Base-by-base conservation (phyloP, 257 asterid genomes). In the Avicennia marina region DNA sequence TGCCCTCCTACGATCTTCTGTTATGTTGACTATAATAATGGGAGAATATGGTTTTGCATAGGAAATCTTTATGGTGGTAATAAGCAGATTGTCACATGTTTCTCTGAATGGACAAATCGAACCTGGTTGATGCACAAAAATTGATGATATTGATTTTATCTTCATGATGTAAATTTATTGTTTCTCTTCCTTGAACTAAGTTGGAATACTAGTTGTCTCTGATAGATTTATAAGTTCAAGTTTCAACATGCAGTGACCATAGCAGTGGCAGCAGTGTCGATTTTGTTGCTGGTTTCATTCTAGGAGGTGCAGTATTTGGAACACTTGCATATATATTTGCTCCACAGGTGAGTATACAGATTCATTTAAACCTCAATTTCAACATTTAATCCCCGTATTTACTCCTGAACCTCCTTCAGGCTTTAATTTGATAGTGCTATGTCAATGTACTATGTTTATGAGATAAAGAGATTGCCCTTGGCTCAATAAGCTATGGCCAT, bases 291-390 rank as follows among this genome's bases (percentile, higher is more conserved):
- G 98, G 98, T 39, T 86, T 90, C 69, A 67, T 90, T 59, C 44
- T 86, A 20, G 98, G 98, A 67, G 95, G 98, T 68, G 98, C 96
- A 53, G 59, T 90, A 43, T 78, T 81, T 68, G 98, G 98, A 65
- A 74, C 95, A 24, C 87, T 90, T 63, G 93, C 81, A 13, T 86
- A 86, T 70, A 65, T 84, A 53, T 84, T 76, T 68, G 94, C 96
- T 68, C 98, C 98, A 24, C 94, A 90, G 87, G 98, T 86, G 71
- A 65, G 61, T 55, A 41, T 62, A 56, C 25, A 17, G 25, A 46
- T 58, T 36, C 26, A 46, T 61, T 12, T 55, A 40, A 39, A 18
- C 33, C 24, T 58, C 60, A 53, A 51, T 43, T 34, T 54, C 54
- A 33, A 19, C 33, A 15, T 65, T 59, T 29, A 7, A 50, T 59